Conservation (phyloP, 2,329 filamentous ascomycete species). For the Xylaria sp. region DNA sequence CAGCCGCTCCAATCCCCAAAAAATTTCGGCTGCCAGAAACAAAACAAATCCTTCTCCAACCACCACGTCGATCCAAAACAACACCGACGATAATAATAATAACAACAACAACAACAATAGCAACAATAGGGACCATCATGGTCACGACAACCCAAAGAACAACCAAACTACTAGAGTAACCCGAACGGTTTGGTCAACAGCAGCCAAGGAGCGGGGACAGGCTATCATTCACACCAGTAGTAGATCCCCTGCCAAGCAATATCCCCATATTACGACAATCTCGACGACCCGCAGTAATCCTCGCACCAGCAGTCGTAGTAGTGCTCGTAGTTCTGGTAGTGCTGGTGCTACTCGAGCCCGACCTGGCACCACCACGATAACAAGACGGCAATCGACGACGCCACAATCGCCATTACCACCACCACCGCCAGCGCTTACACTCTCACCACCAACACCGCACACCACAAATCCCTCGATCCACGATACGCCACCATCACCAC, state of each 20-base stretch:
- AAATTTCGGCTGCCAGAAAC: constrained; percentile 4
- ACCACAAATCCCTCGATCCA: constrained; percentile 19
- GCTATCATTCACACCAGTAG: constrained; percentile 4
- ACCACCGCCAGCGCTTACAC: background rate
- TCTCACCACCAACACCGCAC: background rate
- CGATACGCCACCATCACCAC: background rate
- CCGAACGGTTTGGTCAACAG: constrained; percentile 4
- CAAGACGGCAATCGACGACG: background rate
- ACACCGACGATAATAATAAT: background rate
- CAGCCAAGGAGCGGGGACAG: constrained; percentile 16
- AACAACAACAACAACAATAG: background rate
- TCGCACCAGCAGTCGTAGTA: background rate
- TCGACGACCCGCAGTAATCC: constrained; percentile 25
- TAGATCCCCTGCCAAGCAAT: constrained; percentile 16
- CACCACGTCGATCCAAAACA: background rate
- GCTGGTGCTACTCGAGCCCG: background rate
- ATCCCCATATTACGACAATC: constrained; percentile 26
- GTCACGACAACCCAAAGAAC: background rate
- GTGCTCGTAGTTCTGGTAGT: background rate
- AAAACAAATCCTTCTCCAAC: constrained; percentile 16
- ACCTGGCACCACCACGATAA: background rate
- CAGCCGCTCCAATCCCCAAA: constrained; percentile 15
- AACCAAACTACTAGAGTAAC: background rate
- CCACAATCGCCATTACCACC: background rate
- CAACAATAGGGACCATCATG: background rate